Conservation (phyloP, 768 basidiomycete genomes). For the Leccinum subgranulosum region DNA sequence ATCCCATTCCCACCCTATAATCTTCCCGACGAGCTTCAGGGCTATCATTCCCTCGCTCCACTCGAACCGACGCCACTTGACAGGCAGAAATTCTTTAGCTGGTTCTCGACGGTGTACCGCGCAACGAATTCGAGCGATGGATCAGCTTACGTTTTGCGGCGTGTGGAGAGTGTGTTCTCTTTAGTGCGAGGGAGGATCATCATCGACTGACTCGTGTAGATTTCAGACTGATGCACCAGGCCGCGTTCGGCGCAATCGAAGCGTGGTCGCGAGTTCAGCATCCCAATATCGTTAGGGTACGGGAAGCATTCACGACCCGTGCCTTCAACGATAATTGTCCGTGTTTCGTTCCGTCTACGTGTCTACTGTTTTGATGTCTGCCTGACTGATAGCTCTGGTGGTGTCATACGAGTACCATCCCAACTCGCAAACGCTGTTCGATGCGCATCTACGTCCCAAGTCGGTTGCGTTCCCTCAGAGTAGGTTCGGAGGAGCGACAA, state of each 20-base stretch:
- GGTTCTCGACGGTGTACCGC: slow-evolving; percentile 81
- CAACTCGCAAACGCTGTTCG: slow-evolving; percentile 75
- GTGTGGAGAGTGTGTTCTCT: slow-evolving; percentile 73
- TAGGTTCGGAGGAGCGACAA: slow-evolving; percentile 32
- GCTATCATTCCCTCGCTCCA: slow-evolving; percentile 84
- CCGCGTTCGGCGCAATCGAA: slow-evolving; percentile 80
- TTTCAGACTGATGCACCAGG: slow-evolving; percentile 77
- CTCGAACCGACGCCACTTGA: slow-evolving; percentile 61
- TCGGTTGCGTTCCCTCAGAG: slow-evolving; percentile 36
- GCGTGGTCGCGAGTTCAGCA: slow-evolving; percentile 83
- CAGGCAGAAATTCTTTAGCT: slow-evolving; percentile 72
- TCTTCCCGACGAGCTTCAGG: slow-evolving; percentile 84
- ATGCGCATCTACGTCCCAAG: slow-evolving; percentile 68
- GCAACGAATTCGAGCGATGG: slow-evolving; percentile 80
- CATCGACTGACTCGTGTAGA: slow-evolving; percentile 42
- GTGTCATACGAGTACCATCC: slow-evolving; percentile 91
- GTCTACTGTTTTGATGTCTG: slow-evolving; percentile 9
- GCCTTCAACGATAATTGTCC: slow-evolving; percentile 90
- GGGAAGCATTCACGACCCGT: slow-evolving; percentile 93
- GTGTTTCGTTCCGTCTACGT: slow-evolving; percentile 22
- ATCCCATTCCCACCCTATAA: slow-evolving; percentile 43
- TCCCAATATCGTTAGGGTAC: slow-evolving; percentile 77
- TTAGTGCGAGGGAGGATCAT: not conserved
- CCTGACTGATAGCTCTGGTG: slow-evolving; percentile 63
- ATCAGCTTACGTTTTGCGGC: slow-evolving; percentile 67